Evolutionary conservation across 163 green algal genomes (phyloP).

Genomic region (Chlorella variabilis): DNA sequence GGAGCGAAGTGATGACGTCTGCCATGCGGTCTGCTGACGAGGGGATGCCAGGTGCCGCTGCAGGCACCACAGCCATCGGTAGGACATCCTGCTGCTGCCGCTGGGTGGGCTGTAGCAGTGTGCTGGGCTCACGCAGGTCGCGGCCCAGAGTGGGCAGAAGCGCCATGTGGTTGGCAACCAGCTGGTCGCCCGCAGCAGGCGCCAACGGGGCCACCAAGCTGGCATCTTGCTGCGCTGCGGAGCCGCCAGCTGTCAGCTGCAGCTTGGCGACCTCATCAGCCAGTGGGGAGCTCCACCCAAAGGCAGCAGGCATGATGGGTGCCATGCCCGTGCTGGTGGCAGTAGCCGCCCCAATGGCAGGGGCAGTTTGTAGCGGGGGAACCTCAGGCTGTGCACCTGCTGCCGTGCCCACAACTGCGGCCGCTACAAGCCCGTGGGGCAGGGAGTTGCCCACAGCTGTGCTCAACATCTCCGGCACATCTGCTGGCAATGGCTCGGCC

Average conservation of each 20-base stretch:
- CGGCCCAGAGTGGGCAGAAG: conserved; percentile 34
- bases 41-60: not conserved
- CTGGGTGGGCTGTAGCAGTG: not conserved
- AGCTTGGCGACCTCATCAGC: conserved; percentile 44
- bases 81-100: not conserved
- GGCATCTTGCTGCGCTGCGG: not conserved
- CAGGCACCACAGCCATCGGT: no score
- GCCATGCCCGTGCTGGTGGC: not conserved
- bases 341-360: not conserved
- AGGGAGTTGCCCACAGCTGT: no score
- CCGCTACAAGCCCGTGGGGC: no score
- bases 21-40: conserved; percentile 1
- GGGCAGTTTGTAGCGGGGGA: no score
- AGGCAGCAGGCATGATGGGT: conserved; percentile 15
- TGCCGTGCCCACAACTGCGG: not conserved
- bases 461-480: not conserved
- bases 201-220: not conserved
- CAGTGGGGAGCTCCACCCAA: conserved; percentile 43
- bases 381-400: no score
- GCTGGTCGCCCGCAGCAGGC: not conserved
- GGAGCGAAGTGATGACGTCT: conserved; percentile 27
- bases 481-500: not conserved
- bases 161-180: conserved; percentile 7
- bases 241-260: conserved; percentile 26
- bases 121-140: conserved; percentile 10